A percentile compares a stretch with the other conserved stretches of the same genome.
These are phyloP conservation scores for Medicago ruthenica DNA, from an alignment of 306 rosid genomes.

Conservation along the genomic window DNA sequence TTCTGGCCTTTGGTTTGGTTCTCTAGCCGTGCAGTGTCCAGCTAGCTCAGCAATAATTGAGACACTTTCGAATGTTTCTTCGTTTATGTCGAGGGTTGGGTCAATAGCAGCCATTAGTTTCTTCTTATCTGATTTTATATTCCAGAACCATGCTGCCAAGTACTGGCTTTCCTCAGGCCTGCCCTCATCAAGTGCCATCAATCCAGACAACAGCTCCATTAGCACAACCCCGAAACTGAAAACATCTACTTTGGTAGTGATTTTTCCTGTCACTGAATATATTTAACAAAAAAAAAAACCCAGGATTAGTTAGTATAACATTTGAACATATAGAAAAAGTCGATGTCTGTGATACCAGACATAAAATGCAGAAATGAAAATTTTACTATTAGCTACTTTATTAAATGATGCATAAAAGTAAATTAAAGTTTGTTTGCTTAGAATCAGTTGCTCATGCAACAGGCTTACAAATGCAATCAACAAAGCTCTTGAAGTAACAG, in stretches of 20 bases:
- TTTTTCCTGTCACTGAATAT: constrained; percentile 91
- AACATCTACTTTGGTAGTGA: constrained; percentile 96
- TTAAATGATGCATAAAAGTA: constrained; percentile 11
- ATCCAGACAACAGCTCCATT: constrained; percentile 93
- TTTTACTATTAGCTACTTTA: neutral
- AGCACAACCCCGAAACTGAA: constrained; percentile 98
- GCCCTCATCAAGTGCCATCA: constrained; percentile 90
- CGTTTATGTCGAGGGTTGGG: constrained; percentile 66
- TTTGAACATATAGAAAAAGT: neutral
- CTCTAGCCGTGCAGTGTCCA: constrained; percentile 98
- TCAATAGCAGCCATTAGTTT: constrained; percentile 88
- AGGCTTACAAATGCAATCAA: constrained; percentile 29
- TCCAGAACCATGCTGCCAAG: constrained; percentile 98
- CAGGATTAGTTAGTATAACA: constrained; percentile 53
- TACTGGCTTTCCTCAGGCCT: constrained; percentile 92
- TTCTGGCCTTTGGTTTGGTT: constrained; percentile 89
- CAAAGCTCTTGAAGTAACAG: neutral
- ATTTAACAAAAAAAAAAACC: constrained; percentile 41
- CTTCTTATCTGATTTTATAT: constrained; percentile 81
- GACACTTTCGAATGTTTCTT: constrained; percentile 79
- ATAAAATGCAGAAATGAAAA: constrained; percentile 1
- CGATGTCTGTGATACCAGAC: neutral
- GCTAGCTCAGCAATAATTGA: constrained; percentile 77
- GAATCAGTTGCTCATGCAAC: constrained; percentile 26
- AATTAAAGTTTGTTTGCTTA: neutral